Conservation (phyloP, 352 stramenopile genomes). For the Phytophthora pistaciae region DNA sequence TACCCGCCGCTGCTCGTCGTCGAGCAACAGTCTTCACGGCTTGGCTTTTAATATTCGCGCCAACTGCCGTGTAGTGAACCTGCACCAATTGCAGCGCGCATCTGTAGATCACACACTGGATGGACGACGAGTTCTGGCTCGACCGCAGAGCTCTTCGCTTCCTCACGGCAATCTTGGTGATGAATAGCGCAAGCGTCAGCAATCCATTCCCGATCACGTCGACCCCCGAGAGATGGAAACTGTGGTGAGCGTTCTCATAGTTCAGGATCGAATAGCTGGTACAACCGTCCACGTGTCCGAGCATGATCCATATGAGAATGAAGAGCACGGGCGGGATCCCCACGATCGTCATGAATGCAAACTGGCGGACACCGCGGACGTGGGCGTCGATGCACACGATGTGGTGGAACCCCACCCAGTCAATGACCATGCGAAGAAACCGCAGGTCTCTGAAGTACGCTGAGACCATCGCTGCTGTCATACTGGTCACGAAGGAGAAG, state of each 20-base stretch:
- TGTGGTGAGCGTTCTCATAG: conserved; percentile 15
- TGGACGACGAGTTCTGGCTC: conserved; percentile 4
- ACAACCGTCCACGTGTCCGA: conserved; percentile 24
- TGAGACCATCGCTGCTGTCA: conserved; percentile 29
- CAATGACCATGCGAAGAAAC: conserved; percentile 27
- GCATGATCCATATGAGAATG: conserved; percentile 24
- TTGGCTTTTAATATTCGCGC: neutral
- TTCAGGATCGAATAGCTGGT: conserved; percentile 13
- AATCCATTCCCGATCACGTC: conserved; percentile 39
- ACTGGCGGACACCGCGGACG: conserved; percentile 28
- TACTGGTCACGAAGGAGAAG: conserved; percentile 36
- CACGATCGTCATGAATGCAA: conserved; percentile 19
- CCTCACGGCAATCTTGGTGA: conserved; percentile 32
- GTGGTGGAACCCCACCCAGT: conserved; percentile 38
- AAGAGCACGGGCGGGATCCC: conserved; percentile 25
- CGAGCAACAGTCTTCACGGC: neutral
- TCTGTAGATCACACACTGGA: conserved; percentile 33
- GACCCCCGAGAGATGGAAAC: conserved; percentile 22
- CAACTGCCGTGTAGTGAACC: neutral
- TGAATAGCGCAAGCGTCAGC: conserved; percentile 31
- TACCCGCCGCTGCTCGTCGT: neutral
- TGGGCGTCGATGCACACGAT: conserved; percentile 39
- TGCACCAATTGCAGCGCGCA: conserved; percentile 3
- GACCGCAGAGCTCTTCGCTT: conserved; percentile 16
- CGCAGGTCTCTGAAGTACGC: conserved; percentile 33